Base-by-base conservation (phyloP, 805 yeast genomes). In the Trichomonascus vanleenenianus region DNA sequence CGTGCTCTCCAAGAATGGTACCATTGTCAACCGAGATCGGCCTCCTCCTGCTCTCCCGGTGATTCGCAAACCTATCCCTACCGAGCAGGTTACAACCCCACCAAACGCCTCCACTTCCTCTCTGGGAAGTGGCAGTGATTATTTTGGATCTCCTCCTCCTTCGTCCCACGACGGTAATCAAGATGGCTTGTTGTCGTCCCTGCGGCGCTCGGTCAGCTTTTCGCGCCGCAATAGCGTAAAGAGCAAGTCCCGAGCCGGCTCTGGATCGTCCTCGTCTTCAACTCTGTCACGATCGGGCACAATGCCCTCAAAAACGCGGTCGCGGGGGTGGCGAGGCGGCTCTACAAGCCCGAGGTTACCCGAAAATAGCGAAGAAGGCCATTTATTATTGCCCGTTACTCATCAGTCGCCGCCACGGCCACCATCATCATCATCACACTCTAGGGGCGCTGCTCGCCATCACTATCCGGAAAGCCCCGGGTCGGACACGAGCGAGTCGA, bases 131-230 rank as follows among this genome's bases (percentile, higher is more conserved):
- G 11, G 16, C 7, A 14, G 33, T 36, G 18, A 19, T 19, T 16
- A 27, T 7, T 18, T 14, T 10, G 15, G n/a, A 10, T 12, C n/a
- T 12, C 5, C 34, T 6, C 34, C 30, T 19, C 27, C 14, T 3
- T 6, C 16, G 5, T 6, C 15, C 12, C 4, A 31, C 12, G 15
- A 31, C 34, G 15, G 15, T 4, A 37, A 22, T 22, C 37, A 38
- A 25, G 34, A 35, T 3, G 52, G 53, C n/a, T 20, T 51, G 30
- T 39, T 51, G 16, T 39, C 50, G 2, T 31, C 46, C n/a, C 19
- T 53, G 11, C 44, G 42, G 40, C 43, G 56, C 14, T 49, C 45
- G 12, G 54, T 53, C 31, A 46, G 53, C 38, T 42, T 51, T 22
- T 22, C 27, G 27, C 27, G 27, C 27, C 27, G 27, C 37, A 40